Percentiles rank a stretch among this genome's conserved stretches.
Conservation (phyloP, 139 green algal genomes). For the Coelastrella sp. region DNA sequence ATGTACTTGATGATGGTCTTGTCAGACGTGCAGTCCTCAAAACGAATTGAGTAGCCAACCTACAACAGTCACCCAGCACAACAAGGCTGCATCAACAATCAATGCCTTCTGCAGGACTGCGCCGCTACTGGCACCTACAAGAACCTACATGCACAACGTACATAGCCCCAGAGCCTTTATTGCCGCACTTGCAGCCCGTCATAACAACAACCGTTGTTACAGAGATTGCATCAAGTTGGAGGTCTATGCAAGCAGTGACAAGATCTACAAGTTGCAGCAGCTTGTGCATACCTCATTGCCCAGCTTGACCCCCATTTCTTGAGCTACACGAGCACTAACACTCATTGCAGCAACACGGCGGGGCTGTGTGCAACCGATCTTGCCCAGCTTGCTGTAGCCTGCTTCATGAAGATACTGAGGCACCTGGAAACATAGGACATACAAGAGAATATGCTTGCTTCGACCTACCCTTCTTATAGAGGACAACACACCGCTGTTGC, state of each 20-base stretch:
- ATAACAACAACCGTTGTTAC: too few species aligned
- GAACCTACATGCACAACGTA: neutral
- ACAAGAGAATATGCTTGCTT: neutral
- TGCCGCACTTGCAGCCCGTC: too few species aligned
- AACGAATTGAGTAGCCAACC: constrained; percentile 98
- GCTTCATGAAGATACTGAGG: constrained; percentile 98
- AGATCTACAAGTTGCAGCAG: too few species aligned
- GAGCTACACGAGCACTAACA: constrained; percentile 92
- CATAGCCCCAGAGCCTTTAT: neutral
- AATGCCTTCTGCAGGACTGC: too few species aligned
- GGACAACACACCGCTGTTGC: constrained; percentile 72
- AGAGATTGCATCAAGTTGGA: too few species aligned
- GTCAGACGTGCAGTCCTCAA: constrained; percentile 98
- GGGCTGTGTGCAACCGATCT: constrained; percentile 92
- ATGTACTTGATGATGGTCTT: constrained; percentile 99
- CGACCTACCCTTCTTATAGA: constrained; percentile 99
- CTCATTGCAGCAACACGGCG: constrained; percentile 96
- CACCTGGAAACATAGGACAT: constrained; percentile 70
- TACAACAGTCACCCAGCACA: constrained; percentile 41
- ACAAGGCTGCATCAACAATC: too few species aligned
- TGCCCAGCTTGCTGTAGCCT: constrained; percentile 89
- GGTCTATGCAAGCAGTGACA: too few species aligned
- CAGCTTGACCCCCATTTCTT: constrained; percentile 80
- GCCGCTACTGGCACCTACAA: neutral
- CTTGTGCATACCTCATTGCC: constrained; percentile 27